A percentile compares a stretch with the other conserved stretches of the same genome.
Conservation (phyloP, 2,329 filamentous ascomycete genomes). For the Pseudogymnoascus sp. region DNA sequence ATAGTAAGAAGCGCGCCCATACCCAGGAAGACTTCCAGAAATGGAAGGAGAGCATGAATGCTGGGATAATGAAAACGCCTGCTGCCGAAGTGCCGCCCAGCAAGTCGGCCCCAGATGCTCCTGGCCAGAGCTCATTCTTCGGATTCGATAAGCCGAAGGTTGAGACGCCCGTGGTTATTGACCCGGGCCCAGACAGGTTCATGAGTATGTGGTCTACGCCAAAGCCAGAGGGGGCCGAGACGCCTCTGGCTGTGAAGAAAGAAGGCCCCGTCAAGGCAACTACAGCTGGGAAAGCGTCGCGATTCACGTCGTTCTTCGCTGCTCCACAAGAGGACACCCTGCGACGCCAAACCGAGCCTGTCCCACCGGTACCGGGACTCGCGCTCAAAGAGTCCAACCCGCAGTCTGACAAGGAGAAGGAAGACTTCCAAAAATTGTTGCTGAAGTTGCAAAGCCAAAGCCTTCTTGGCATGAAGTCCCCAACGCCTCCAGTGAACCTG, state of each 20-base stretch:
- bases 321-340: constrained; percentile 46
- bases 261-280: constrained; percentile 47
- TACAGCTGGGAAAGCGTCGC: constrained; percentile 59
- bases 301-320: constrained; percentile 77
- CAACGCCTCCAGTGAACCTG: constrained; percentile 36
- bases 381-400: constrained; percentile 22
- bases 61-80: constrained; percentile 20
- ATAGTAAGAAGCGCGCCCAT: constrained; percentile 56
- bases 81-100: constrained; percentile 32
- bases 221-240: constrained; percentile 33
- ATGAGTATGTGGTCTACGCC: constrained; percentile 52
- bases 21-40: constrained; percentile 90
- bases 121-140: constrained; percentile 34
- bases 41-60: constrained; percentile 79
- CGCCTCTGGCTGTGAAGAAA: constrained; percentile 33
- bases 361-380: constrained; percentile 34
- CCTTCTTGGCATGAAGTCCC: constrained; percentile 30
- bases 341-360: constrained; percentile 42
- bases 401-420: constrained; percentile 57
- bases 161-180: constrained; percentile 49
- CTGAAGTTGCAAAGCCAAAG: constrained; percentile 64
- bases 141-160: constrained; percentile 44
- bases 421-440: constrained; percentile 76
- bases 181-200: constrained; percentile 68
- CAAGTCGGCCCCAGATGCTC: constrained; percentile 26